Evolutionary conservation across 2,329 filamentous ascomycete genomes (phyloP), one percentile per base, ranked within the genome.

Genomic region (Emmonsiellopsis sp.): DNA sequence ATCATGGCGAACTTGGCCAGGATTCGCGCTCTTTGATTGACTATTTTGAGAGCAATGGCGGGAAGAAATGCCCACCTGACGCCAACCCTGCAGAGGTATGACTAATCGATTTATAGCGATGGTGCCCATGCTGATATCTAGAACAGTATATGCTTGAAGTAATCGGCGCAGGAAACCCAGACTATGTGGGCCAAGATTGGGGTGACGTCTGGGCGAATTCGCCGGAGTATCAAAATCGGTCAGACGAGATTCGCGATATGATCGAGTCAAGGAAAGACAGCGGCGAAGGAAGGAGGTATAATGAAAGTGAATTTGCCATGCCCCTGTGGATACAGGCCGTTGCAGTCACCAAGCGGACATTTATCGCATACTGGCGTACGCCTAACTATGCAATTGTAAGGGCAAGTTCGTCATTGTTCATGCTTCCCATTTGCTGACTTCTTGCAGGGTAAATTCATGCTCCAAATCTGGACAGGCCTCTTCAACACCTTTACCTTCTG

Each of bases 1-100:
- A 95, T 72, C 92, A 93, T 63, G 88, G 88, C 17, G 84, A 91
- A 55, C 86, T 95, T 43, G 89, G 89, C 48, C 77, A 82, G 50
- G 87, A 93, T 54, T 88, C 87, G 0, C 72, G 76, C 34, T 74
- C 83, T 17, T 73, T 95, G n/a, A 80, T 89, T 40, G 77, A 80
- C 17, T 86, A 85, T 63, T 90, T 91, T 54, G 79, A 85, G 62
- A 59, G 67, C 5, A 79, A 86, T 55, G 85, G 85, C 1, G 83
- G 78, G 1, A 76, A 80, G 31, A 68, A 71, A 42, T 88, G 85
- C 58, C 76, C 71, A 4, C 70, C 74, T 5, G 71, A 81, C 11
- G 84, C 84, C 60, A 89, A 89, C 60, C 86, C 86, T 0, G 86
- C 86, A 11, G 86, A 89, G 64, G 71, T 39, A 39, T 39, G 36